phyloP scores from a whole-genome alignment of 1,139 yeast species.

The Arxiozyma heterogenica region DNA sequence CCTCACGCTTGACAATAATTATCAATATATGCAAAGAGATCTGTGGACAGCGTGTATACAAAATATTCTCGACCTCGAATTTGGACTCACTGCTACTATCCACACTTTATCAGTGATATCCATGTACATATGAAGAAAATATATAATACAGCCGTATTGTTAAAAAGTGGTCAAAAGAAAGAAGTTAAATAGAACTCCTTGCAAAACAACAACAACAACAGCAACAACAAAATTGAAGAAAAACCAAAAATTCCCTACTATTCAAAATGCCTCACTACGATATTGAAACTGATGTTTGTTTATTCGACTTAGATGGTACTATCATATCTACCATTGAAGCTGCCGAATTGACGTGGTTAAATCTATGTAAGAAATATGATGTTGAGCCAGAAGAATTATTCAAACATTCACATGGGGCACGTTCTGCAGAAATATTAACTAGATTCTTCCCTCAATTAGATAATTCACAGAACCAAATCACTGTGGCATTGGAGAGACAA shows the following conservation, averaged over 20 bases:
- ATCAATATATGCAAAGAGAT: too few relatives aligned
- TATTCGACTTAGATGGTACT: conserved; percentile 74
- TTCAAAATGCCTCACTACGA: conserved; percentile 18
- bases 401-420: conserved; percentile 63
- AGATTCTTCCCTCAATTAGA: conserved; percentile 62
- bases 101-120: too few relatives aligned
- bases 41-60: too few relatives aligned
- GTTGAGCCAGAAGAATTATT: conserved; percentile 60
- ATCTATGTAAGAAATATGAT: conserved; percentile 51
- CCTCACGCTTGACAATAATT: too few relatives aligned
- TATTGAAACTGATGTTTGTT: conserved; percentile 26
- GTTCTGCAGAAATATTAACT: conserved; percentile 58
- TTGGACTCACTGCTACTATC: too few relatives aligned
- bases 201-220: too few relatives aligned
- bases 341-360: conserved; percentile 63
- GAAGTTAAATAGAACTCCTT: too few relatives aligned
- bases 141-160: too few relatives aligned
- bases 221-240: too few relatives aligned
- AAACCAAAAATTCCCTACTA: not conserved
- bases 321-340: conserved; percentile 66
- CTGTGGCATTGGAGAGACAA: conserved; percentile 46
- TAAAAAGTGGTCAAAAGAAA: not conserved
- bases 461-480: conserved; percentile 45
- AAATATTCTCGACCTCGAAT: too few relatives aligned
- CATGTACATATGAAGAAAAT: not conserved